Evolutionary conservation across 768 basidiomycete species (phyloP), one percentile per base, ranked within the genome.

Genomic region (Trametes cinnabarina): DNA sequence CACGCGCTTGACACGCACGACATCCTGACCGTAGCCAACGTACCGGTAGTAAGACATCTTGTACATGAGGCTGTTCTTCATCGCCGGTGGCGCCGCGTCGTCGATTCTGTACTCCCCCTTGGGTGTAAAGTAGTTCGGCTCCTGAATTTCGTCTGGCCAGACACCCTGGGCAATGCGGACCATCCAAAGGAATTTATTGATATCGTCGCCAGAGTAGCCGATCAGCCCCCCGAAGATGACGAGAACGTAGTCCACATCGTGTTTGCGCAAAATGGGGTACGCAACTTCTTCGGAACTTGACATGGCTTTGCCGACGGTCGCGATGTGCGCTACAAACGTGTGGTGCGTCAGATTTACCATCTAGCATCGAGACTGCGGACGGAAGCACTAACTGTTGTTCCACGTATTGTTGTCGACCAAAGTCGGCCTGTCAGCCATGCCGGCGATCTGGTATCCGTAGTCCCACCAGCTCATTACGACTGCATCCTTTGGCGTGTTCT

Each of bases 161-260:
- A 96, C 89, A 47, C 95, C 95, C 67, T 96, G 94, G 4, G 92
- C 85, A 63, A 94, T 93, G 54, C 92, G 85, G 57, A 98, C 88
- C 92, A 98, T 98, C 95, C 95, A 98, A 47, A 99, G 75, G 83
- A 98, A 99, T 75, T 99, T 99, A 84, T 99, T 99, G 78, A 99
- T 90, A 70, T 99, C 97, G 71, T 99, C 97, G 14, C 96, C 97
- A 20, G 94, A 96, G 73, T 98, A 99, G 8, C 95, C 97, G 53
- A 98, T 79, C 39, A 99, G 79, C 43, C 94, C 96, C 39, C 97
- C 97, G 70, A 98, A 98, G 73, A 99, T 98, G 74, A 98, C 81
- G 48, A 99, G 86, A 49, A 99, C 87, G 71, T 99, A 98, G 71
- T 94, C 92, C 49, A 98, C 97, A 67, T 99, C 94, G 71, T 99